These are phyloP conservation scores for Umbelopsis vinacea DNA, from an alignment of 192 early-diverging fungal species.

Conservation along the genomic window DNA sequence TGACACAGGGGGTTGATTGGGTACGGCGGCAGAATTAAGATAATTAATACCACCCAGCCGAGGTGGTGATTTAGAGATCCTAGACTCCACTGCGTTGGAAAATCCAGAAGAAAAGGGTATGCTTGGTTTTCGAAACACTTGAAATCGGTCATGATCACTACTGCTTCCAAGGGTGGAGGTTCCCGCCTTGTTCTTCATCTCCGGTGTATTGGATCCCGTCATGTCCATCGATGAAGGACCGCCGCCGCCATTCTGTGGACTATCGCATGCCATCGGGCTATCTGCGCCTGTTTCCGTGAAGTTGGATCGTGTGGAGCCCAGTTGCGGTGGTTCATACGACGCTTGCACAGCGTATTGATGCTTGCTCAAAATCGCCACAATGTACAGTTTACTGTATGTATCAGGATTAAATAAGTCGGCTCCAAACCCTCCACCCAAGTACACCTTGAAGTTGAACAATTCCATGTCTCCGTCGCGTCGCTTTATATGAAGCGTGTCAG, in stretches of 20 bases:
- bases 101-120: neutral
- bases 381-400: constrained; percentile 52
- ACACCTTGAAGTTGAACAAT: constrained; percentile 51
- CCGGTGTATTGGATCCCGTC: neutral
- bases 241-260: neutral
- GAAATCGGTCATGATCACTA: constrained; percentile 1
- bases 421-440: constrained; percentile 65
- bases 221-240: neutral
- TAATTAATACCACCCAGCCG: neutral
- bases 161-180: constrained; percentile 1
- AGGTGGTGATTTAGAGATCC: constrained; percentile 5
- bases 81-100: neutral
- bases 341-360: constrained; percentile 24
- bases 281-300: neutral
- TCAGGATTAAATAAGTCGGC: constrained; percentile 49
- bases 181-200: neutral
- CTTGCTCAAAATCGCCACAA: constrained; percentile 50
- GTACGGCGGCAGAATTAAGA: neutral
- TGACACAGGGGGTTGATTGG: constrained; percentile 19
- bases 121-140: neutral
- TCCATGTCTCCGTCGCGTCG: constrained; percentile 48
- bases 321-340: neutral
- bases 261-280: constrained; percentile 18
- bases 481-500: constrained; percentile 52
- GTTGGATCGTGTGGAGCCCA: neutral